Conservation (phyloP, 805 yeast genomes). For the Ogataea pilisensis region DNA sequence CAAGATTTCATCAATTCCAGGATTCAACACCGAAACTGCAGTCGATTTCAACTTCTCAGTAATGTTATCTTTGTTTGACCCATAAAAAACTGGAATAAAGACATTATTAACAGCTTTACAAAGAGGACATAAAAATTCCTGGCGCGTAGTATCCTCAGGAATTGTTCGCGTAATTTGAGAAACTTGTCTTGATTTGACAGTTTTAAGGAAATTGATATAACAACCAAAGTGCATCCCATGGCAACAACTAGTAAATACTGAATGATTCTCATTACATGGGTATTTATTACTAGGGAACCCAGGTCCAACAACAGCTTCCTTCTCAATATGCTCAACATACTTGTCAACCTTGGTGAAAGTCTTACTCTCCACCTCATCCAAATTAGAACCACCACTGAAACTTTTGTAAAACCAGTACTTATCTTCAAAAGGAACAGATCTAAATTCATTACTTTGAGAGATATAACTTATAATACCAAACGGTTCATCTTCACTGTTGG, state of each 20-base stretch:
- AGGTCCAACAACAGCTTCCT: slow-evolving; percentile 56
- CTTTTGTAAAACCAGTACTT: slow-evolving; percentile 63
- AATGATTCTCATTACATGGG: slow-evolving; percentile 36
- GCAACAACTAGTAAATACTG: slow-evolving; percentile 75
- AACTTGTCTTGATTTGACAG: slow-evolving; percentile 48
- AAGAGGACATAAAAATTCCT: slow-evolving; percentile 83
- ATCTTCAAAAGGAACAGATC: slow-evolving; percentile 61
- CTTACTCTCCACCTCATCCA: slow-evolving; percentile 22
- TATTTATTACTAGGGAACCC: slow-evolving; percentile 50
- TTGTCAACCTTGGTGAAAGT: slow-evolving; percentile 28
- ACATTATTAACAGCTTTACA: slow-evolving; percentile 84
- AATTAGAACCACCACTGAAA: slow-evolving; percentile 48
- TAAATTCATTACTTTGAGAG: slow-evolving; percentile 52
- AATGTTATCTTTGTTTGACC: slow-evolving; percentile 34
- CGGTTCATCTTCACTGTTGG: slow-evolving; percentile 51
- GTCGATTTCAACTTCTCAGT: slow-evolving; percentile 12
- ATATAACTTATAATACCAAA: slow-evolving; percentile 73
- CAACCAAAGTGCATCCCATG: slow-evolving; percentile 91
- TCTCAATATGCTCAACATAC: slow-evolving; percentile 35
- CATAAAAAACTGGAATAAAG: slow-evolving; percentile 73
- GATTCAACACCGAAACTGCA: slow-evolving; percentile 10
- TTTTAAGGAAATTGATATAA: slow-evolving; percentile 56
- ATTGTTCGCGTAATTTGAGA: slow-evolving; percentile 77
- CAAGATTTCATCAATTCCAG: slow-evolving; percentile 9
- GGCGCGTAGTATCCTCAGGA: slow-evolving; percentile 67